A percentile compares a stretch with the other conserved stretches of the same genome.
Conservation (phyloP, 2,329 filamentous ascomycete species). For the Plectosphaerella sp. region DNA sequence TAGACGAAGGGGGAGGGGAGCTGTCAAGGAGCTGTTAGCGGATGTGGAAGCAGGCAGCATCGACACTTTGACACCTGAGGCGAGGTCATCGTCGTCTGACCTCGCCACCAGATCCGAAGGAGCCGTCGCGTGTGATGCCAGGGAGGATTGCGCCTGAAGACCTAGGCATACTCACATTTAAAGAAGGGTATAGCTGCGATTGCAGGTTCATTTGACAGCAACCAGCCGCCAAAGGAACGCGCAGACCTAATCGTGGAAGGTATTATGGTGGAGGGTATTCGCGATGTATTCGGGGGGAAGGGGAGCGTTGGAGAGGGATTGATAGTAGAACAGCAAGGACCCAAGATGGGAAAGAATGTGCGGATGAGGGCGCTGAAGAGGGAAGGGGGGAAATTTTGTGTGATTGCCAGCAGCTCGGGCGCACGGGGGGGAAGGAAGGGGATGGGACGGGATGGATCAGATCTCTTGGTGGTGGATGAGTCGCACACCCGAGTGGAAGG, state of each 20-base stretch:
- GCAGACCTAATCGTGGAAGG: slow-evolving; percentile 36
- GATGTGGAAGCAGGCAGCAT: background rate
- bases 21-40: slow-evolving; percentile 21
- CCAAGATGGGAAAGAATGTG: slow-evolving; percentile 1
- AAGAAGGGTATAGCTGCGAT: slow-evolving; percentile 53
- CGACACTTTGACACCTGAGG: background rate
- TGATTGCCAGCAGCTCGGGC: background rate
- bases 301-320: slow-evolving; percentile 5
- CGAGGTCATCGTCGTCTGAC: background rate
- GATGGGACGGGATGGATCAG: background rate
- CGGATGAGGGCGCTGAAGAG: slow-evolving; percentile 2
- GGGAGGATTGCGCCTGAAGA: background rate
- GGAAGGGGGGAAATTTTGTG: background rate
- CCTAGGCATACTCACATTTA: slow-evolving; percentile 50
- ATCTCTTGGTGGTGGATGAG: background rate
- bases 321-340: no score
- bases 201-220: slow-evolving; percentile 99
- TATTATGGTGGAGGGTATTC: slow-evolving; percentile 17
- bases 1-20: slow-evolving; percentile 66
- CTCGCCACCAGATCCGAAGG: slow-evolving; percentile 5
- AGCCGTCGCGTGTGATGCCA: slow-evolving; percentile 1
- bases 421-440: background rate
- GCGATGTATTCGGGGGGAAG: slow-evolving; percentile 11
- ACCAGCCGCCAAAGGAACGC: slow-evolving; percentile 86
- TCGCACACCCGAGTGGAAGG: background rate